Base-by-base conservation (phyloP, 139 green algal genomes). In the Chlorella sp. region DNA sequence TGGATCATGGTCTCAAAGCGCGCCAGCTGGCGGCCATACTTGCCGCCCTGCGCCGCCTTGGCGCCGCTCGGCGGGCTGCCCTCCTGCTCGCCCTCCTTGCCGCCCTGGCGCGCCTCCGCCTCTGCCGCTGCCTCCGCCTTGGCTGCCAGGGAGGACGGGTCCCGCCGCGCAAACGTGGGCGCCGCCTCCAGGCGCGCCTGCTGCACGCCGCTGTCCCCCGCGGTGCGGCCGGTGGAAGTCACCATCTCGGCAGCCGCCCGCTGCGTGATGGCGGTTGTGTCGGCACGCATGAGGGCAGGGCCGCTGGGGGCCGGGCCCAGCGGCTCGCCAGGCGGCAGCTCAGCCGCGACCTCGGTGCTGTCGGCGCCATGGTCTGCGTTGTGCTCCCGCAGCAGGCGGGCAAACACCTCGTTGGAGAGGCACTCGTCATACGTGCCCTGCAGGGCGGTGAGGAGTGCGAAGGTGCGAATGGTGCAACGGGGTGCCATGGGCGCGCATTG, bases 341-440 rank as follows among this genome's bases (percentile, higher is more conserved):
- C 74, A 14, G n/a, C 75, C 82, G 38, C 41, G 38, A n/a, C 73
- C 74, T 89, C 81, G 65, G 69, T 74, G 5, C 20, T 84, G 38
- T 84, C 86, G 8, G 73, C 84, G 8, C 90, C 80, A 11, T 87
- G 86, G n/a, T 87, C 76, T 30, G 77, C 77, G 76, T 89, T 88
- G 83, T 90, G 85, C 74, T 93, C 89, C 0, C 44, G 81, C 68
- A 92, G 77, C 73, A 91, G 82, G 30, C 69, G 64, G 22, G 79
- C 83, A 84, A 92, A 92, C 30, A 58, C 69, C 3, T 65, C 76
- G 68, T 89, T 85, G 2, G 82, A 69, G 62, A 89, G 62, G 69
- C 98, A 90, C 48, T 97, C 88, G 32, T 94, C 82, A 70, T 92
- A 96, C n/a, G 68, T 94, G 82, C 94, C 95, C 82, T 86, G 77